Percentiles rank a stretch among this genome's conserved stretches.
phyloP scores from a whole-genome alignment of 305 asterid species.

The Andrographis paniculata region DNA sequence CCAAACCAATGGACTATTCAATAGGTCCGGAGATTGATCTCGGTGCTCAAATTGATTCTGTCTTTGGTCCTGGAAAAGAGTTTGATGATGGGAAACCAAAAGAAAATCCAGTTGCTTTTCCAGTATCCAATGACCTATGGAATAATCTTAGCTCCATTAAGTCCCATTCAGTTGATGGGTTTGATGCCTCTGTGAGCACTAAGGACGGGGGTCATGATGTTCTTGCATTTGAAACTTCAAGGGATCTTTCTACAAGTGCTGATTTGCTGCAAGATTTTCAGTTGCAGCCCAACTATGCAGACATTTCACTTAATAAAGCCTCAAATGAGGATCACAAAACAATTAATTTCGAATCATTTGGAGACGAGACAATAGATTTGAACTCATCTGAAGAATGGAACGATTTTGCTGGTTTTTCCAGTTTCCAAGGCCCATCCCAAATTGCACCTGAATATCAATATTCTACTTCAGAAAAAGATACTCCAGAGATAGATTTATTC shows the following conservation, averaged over 20 bases:
- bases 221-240: neutral
- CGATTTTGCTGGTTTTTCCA: neutral
- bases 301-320: neutral
- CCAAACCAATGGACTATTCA: neutral
- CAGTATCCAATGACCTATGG: neutral
- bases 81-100: neutral
- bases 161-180: neutral
- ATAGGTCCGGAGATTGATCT: neutral
- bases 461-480: neutral
- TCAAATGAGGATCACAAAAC: neutral
- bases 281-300: neutral
- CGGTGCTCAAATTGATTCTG: neutral
- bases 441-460: neutral
- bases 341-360: too few relatives aligned
- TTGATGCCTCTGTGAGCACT: neutral
- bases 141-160: neutral
- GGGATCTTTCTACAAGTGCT: neutral
- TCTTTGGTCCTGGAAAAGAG: neutral
- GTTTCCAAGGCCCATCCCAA: neutral
- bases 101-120: neutral
- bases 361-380: neutral
- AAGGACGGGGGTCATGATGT: neutral
- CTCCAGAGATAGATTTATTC: neutral
- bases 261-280: neutral
- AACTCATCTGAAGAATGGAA: neutral